Evolutionary conservation across 2,329 filamentous ascomycete genomes (phyloP).

Genomic region (Nigrospora sphaerica): DNA sequence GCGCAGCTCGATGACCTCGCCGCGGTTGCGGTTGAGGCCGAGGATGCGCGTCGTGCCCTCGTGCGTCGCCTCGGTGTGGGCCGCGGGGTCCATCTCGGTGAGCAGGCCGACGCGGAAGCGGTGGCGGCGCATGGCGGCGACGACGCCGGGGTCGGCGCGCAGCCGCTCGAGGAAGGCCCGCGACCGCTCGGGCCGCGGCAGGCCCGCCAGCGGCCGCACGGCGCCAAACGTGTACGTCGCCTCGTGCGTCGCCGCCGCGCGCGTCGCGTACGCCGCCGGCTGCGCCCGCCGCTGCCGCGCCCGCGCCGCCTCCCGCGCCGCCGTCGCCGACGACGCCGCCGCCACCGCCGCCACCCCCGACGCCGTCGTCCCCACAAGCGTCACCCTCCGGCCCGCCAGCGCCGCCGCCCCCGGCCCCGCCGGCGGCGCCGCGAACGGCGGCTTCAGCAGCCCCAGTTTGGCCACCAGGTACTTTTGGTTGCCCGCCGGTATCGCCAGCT

Average conservation of each 20-base stretch:
- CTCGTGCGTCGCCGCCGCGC: not conserved
- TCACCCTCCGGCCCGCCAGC: conserved; percentile 52
- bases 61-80: conserved; percentile 65
- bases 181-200: conserved; percentile 68
- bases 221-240: conserved; percentile 71
- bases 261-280: conserved; percentile 13
- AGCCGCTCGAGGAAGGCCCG: conserved; percentile 68
- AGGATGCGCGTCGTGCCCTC: conserved; percentile 70
- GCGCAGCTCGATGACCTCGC: conserved; percentile 84
- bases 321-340: conserved; percentile 38
- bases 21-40: conserved; percentile 79
- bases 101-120: conserved; percentile 78
- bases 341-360: conserved; percentile 51
- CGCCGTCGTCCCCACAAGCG: conserved; percentile 56
- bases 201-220: conserved; percentile 66
- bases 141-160: conserved; percentile 78
- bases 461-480: conserved; percentile 66
- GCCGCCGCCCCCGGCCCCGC: conserved; percentile 33
- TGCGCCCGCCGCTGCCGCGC: conserved; percentile 21
- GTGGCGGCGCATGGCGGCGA: conserved; percentile 74
- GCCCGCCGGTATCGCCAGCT: conserved; percentile 49
- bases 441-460: conserved; percentile 57
- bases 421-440: conserved; percentile 52
- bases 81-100: conserved; percentile 90
- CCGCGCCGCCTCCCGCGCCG: conserved; percentile 37